A percentile compares a stretch with the other conserved stretches of the same genome.
Evolutionary conservation across 2,329 filamentous ascomycete genomes (phyloP).

Genomic region (Beauveria caledonica): DNA sequence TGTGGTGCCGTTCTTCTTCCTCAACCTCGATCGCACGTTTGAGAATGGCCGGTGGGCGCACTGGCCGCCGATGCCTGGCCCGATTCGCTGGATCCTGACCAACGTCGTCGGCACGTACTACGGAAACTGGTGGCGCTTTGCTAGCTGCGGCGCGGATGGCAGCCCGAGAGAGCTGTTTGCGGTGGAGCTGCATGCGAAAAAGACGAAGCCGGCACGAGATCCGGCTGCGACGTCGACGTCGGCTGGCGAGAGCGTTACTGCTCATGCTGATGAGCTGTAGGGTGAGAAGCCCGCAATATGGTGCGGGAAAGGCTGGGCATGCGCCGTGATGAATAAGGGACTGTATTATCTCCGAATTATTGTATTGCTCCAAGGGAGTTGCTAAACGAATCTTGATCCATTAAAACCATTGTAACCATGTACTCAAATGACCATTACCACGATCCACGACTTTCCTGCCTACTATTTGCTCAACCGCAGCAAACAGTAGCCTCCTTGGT

Average conservation of each 20-base stretch:
- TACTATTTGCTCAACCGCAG: constrained; percentile 25
- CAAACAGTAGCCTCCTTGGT: constrained; percentile 32
- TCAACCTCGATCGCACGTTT: constrained; percentile 51
- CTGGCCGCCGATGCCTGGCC: constrained; percentile 57
- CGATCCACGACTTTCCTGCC: neutral
- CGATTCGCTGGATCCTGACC: constrained; percentile 50
- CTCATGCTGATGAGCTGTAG: constrained; percentile 1
- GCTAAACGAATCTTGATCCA: neutral
- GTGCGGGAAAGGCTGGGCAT: neutral
- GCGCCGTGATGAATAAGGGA: neutral
- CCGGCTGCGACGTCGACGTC: neutral
- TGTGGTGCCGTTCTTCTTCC: constrained; percentile 55
- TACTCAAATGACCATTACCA: too few relatives aligned
- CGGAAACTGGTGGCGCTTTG: constrained; percentile 55
- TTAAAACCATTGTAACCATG: neutral
- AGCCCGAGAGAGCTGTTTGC: constrained; percentile 47
- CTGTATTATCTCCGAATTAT: neutral
- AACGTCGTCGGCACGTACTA: constrained; percentile 51
- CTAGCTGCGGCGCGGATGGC: constrained; percentile 49
- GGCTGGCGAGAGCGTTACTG: neutral
- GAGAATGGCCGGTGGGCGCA: constrained; percentile 53
- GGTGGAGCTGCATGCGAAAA: constrained; percentile 19
- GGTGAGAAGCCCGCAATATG: neutral
- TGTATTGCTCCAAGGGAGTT: neutral
- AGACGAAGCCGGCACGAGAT: neutral